Base-by-base conservation (phyloP, 2,329 filamentous ascomycete species). In the Colletotrichum higginsianum region DNA sequence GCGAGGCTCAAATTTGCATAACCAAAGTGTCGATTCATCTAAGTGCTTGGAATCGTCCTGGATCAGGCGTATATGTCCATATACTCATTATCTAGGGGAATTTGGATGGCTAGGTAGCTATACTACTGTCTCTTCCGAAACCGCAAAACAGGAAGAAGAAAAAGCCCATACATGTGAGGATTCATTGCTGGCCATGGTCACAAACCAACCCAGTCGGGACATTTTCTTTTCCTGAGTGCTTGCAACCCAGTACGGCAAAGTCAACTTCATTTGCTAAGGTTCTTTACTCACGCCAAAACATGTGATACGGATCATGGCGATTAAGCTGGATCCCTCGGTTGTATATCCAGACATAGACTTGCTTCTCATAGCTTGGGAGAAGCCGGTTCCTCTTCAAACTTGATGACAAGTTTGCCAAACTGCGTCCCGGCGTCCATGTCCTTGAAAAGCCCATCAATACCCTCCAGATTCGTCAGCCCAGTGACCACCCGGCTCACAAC, bases 371-470 rank as follows among this genome's bases (percentile, higher is more conserved):
- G 74, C 76, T 84, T 88, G 3, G 84, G 77, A 21, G 79, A 68
- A 26, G 79, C 85, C 15, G 77, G 67, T 3, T 75, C 74, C 15
- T 78, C 80, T n/a, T 80, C 86, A 76, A 95, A 88, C 76, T 94
- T 89, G 75, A 98, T 89, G 2, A 98, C 94, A 76, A 98, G 82
- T 83, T 98, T 98, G 13, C 96, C 96, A 85, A 98, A 98, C 82
- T 98, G 96, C 73, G 84, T 91, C 0, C 92, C 94, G 7, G 90
- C 89, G 79, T 93, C 94, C 90, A 98, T 97, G 61, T 98, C 94
- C 50, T 94, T 91, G 79, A 98, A 98, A 62, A 98, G 81, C 0
- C 86, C 86, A 72, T 98, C 91, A 65, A 98, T 93, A n/a, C 85
- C 92, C n/a, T 91, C 86, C 8, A 97, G 76, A 76, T 95, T 91